Conservation (phyloP, 2,329 filamentous ascomycete genomes). For the Hymenoscyphus albidus region DNA sequence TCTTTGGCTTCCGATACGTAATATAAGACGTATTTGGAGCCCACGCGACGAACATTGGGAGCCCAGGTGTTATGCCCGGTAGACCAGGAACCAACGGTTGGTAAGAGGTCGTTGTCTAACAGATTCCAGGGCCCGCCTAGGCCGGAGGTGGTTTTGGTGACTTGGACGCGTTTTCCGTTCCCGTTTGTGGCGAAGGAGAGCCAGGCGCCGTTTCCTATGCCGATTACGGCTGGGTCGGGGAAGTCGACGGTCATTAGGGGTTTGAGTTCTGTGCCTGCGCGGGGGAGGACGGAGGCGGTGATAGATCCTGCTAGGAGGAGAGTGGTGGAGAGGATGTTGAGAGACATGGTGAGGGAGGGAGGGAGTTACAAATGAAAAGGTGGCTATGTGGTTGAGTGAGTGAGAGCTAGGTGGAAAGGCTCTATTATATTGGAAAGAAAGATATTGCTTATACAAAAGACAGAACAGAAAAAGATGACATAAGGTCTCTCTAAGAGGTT, state of each 20-base stretch:
- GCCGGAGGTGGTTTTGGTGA: not conserved
- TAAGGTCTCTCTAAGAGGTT: not conserved
- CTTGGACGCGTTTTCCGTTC: not conserved
- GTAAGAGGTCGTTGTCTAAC: not conserved
- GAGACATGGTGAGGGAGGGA: not conserved
- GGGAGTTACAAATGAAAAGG: not conserved
- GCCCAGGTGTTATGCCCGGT: not conserved
- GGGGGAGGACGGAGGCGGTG: not conserved
- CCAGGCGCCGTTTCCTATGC: not conserved
- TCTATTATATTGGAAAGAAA: not conserved
- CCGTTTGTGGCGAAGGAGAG: not conserved
- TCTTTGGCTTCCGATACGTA: not conserved
- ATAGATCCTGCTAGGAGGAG: not conserved
- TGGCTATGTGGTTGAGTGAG: not conserved
- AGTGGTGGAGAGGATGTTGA: not conserved
- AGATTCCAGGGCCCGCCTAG: not conserved
- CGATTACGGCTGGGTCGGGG: not conserved
- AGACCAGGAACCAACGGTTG: not conserved
- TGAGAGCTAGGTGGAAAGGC: not conserved
- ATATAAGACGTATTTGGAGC: not conserved
- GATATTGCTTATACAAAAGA: not conserved
- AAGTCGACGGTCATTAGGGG: not conserved
- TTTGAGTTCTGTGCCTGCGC: not conserved
- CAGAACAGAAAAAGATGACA: not conserved
- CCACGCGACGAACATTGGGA: not conserved